Conservation (phyloP, 1,284 basidiomycete species). For the Phlebopus sp. region DNA sequence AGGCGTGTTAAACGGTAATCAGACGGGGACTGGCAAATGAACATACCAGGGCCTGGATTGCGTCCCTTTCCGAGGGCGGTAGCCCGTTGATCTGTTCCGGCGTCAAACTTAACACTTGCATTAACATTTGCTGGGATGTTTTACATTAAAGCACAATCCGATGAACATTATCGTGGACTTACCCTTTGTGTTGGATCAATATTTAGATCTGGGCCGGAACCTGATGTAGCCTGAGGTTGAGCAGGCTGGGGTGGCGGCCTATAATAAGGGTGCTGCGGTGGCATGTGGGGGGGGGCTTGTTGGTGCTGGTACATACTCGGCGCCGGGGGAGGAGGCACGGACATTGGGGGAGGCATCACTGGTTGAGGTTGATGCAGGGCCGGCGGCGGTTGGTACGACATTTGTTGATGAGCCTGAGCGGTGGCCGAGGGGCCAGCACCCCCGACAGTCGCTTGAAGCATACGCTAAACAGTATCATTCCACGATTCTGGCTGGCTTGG, state of each 20-base stretch:
- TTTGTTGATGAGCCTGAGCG: constrained; percentile 33
- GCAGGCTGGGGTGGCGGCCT: constrained; percentile 33
- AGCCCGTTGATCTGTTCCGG: constrained; percentile 86
- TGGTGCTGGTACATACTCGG: constrained; percentile 33
- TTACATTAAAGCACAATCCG: constrained; percentile 3
- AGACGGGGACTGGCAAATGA: background rate
- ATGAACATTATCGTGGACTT: constrained; percentile 11
- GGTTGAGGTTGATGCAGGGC: constrained; percentile 37
- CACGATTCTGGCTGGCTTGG: constrained; percentile 13
- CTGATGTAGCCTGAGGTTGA: constrained; percentile 27
- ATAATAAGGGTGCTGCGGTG: constrained; percentile 47
- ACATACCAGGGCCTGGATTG: constrained; percentile 83
- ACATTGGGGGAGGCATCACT: constrained; percentile 31
- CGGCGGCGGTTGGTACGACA: constrained; percentile 36
- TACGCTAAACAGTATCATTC: constrained; percentile 28
- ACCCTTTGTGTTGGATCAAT: constrained; percentile 36
- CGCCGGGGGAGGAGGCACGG: constrained; percentile 32
- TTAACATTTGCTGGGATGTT: constrained; percentile 63
- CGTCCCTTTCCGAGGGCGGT: constrained; percentile 78
- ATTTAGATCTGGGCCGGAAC: constrained; percentile 29
- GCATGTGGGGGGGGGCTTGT: constrained; percentile 38
- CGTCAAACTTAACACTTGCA: constrained; percentile 85
- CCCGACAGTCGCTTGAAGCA: constrained; percentile 31
- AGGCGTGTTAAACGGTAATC: constrained; percentile 1
- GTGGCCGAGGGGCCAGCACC: constrained; percentile 20